phyloP scores from a whole-genome alignment of 371 early-diverging fungal species.

The Conidiobolus incongruus region DNA sequence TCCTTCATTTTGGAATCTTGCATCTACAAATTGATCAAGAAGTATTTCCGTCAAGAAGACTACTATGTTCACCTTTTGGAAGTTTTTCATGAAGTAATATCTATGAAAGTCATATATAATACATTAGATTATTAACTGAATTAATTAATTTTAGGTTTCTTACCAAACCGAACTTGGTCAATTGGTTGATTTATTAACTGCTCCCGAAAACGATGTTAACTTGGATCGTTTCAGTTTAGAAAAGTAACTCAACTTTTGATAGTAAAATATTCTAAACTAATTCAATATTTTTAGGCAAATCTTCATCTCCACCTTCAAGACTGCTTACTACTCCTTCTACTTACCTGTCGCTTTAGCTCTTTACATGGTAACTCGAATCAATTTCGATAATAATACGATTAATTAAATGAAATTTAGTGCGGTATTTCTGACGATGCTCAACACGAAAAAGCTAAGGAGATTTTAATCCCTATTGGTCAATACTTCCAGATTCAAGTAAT shows the following conservation, averaged over 20 bases:
- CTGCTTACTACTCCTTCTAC: constrained; percentile 97
- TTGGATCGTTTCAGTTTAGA: constrained; percentile 67
- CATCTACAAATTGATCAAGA: constrained; percentile 78
- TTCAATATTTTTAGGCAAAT: constrained; percentile 26
- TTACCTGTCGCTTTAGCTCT: constrained; percentile 89
- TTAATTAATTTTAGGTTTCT: constrained; percentile 23
- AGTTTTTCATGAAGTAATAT: constrained; percentile 62
- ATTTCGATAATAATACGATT: neutral
- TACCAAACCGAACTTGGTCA: constrained; percentile 96
- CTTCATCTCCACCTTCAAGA: constrained; percentile 92
- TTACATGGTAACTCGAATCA: constrained; percentile 31
- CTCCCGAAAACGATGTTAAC: constrained; percentile 84
- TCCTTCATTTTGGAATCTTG: constrained; percentile 75
- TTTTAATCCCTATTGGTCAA: constrained; percentile 82
- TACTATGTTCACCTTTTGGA: constrained; percentile 81
- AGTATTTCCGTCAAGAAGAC: constrained; percentile 58
- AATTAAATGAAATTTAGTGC: constrained; percentile 12
- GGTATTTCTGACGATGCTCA: constrained; percentile 52
- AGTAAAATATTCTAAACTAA: neutral
- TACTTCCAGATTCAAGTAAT: constrained; percentile 85
- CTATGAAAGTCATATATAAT: neutral
- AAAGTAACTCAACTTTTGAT: constrained; percentile 24
- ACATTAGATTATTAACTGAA: constrained; percentile 2
- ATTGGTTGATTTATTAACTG: constrained; percentile 86
- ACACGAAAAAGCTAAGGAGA: constrained; percentile 54